These are phyloP conservation scores for Aureobasidium sp. DNA, from an alignment of 2,329 filamentous ascomycete species.

Conservation along the genomic window DNA sequence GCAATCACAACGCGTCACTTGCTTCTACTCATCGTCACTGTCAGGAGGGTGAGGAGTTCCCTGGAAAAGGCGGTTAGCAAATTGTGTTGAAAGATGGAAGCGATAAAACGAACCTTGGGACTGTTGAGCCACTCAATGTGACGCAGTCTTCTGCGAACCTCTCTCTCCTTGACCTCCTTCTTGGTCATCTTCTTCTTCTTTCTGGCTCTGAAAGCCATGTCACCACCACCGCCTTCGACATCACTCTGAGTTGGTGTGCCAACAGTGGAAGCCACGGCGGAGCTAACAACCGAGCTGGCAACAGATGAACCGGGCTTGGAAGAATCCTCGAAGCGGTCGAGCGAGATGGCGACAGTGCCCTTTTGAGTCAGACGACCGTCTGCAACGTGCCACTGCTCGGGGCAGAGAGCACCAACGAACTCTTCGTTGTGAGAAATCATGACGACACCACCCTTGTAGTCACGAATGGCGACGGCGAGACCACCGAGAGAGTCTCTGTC, in stretches of 20 bases:
- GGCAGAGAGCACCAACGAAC: conserved; percentile 91
- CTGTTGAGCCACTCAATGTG: conserved; percentile 74
- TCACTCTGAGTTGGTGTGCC: conserved; percentile 38
- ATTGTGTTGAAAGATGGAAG: background rate
- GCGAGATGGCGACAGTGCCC: conserved; percentile 62
- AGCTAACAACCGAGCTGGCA: conserved; percentile 41
- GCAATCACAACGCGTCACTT: background rate
- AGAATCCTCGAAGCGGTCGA: conserved; percentile 82
- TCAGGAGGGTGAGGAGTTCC: conserved; percentile 70
- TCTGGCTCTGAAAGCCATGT: conserved; percentile 84
- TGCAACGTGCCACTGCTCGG: conserved; percentile 91
- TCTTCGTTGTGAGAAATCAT: conserved; percentile 99
- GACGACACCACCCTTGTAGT: conserved; percentile 96
- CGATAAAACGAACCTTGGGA: conserved; percentile 37
- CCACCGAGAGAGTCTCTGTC: conserved; percentile 95
- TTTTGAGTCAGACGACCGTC: conserved; percentile 82
- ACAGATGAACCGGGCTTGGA: conserved; percentile 52
- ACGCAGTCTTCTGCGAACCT: conserved; percentile 75
- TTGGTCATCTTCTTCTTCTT: conserved; percentile 99
- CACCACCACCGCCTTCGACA: conserved; percentile 75
- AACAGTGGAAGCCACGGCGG: conserved; percentile 23
- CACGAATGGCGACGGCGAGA: conserved; percentile 92
- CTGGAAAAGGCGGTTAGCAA: conserved; percentile 30
- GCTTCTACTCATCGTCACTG: conserved; percentile 64
- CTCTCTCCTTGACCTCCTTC: conserved; percentile 89